Evolutionary conservation across 1,139 yeast genomes (phyloP).

Genomic region (Taphrina deformans): DNA sequence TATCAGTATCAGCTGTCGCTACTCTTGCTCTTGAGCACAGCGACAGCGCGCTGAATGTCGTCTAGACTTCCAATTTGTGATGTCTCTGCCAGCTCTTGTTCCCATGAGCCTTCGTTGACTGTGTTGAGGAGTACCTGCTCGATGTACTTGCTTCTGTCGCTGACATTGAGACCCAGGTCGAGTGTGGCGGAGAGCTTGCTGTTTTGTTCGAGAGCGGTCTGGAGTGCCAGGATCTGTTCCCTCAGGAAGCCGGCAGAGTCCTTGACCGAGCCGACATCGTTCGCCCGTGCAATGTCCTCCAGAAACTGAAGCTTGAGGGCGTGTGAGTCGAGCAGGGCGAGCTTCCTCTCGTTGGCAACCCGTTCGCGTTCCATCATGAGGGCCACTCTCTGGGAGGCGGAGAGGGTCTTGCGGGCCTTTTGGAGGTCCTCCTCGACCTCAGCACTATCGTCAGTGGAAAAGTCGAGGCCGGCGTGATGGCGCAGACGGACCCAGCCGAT

Average conservation of each 20-base stretch:
- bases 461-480: slow-evolving; percentile 57
- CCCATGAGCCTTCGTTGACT: slow-evolving; percentile 29
- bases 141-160: slow-evolving; percentile 25
- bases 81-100: slow-evolving; percentile 4
- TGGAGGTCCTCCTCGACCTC: slow-evolving; percentile 30
- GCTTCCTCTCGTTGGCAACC: background rate
- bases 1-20: background rate
- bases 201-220: slow-evolving; percentile 18
- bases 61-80: slow-evolving; percentile 18
- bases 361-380: slow-evolving; percentile 17
- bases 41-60: slow-evolving; percentile 16
- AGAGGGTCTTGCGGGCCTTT: slow-evolving; percentile 21
- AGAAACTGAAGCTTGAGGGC: slow-evolving; percentile 28
- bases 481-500: slow-evolving; percentile 68
- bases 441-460: slow-evolving; percentile 23
- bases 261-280: slow-evolving; percentile 33
- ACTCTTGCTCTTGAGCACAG: background rate
- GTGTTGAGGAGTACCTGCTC: slow-evolving; percentile 24
- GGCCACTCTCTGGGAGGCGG: slow-evolving; percentile 13
- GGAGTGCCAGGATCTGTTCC: slow-evolving; percentile 33
- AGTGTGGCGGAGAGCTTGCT: slow-evolving; percentile 1
- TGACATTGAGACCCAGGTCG: slow-evolving; percentile 10
- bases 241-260: slow-evolving; percentile 34
- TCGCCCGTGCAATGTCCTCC: slow-evolving; percentile 16
- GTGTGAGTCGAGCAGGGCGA: slow-evolving; percentile 16